Conservation (phyloP, 768 basidiomycete species). For the Peribolospora kevripleyi region DNA sequence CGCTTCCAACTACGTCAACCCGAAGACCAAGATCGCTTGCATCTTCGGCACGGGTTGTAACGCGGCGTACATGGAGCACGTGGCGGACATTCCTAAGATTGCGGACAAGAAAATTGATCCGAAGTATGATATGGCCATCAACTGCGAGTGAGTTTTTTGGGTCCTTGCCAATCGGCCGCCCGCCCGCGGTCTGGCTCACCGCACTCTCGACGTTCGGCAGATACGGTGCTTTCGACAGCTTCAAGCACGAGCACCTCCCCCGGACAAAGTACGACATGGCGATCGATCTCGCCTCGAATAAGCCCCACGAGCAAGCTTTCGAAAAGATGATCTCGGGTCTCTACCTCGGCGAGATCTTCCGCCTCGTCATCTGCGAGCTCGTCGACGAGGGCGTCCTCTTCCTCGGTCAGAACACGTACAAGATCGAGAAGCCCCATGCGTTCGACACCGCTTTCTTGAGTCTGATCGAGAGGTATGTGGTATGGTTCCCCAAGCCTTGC, state of each 20-base stretch:
- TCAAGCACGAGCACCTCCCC: slow-evolving; percentile 78
- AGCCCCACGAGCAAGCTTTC: slow-evolving; percentile 82
- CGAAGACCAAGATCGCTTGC: slow-evolving; percentile 68
- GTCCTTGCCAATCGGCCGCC: not conserved
- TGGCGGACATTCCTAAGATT: slow-evolving; percentile 66
- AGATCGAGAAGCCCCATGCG: slow-evolving; percentile 66
- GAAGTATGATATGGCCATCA: slow-evolving; percentile 53
- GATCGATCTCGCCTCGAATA: slow-evolving; percentile 86
- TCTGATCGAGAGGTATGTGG: slow-evolving; percentile 64
- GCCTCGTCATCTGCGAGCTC: slow-evolving; percentile 81
- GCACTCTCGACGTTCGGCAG: slow-evolving; percentile 9
- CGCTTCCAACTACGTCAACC: slow-evolving; percentile 86
- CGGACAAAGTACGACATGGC: slow-evolving; percentile 79
- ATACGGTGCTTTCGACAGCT: slow-evolving; percentile 86
- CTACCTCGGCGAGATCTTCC: slow-evolving; percentile 65
- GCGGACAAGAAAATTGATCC: slow-evolving; percentile 30
- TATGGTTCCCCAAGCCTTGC: not conserved
- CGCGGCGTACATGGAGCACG: slow-evolving; percentile 44
- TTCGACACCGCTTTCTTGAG: slow-evolving; percentile 95
- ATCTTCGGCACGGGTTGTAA: slow-evolving; percentile 74
- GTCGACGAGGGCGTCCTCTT: slow-evolving; percentile 63
- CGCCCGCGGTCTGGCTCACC: not conserved
- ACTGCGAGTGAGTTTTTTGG: slow-evolving; percentile 51
- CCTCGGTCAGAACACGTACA: slow-evolving; percentile 95
- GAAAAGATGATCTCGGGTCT: slow-evolving; percentile 25